Evolutionary conservation across 768 basidiomycete species (phyloP), one percentile per base, ranked within the genome.

Genomic region (Tulasnella sp.): DNA sequence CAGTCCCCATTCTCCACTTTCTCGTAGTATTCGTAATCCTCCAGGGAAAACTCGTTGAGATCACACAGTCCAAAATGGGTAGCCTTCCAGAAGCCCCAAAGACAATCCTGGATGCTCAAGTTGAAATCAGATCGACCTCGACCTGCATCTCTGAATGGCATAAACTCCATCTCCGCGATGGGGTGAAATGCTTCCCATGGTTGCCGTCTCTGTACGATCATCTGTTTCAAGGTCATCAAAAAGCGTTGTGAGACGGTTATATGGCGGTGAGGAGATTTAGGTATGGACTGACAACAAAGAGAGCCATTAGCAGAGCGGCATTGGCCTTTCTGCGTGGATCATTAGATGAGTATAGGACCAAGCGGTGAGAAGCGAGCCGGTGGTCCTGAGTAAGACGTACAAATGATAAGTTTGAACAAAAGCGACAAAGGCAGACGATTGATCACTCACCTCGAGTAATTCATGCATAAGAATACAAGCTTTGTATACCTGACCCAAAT

Each of bases 151-250:
- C 95, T 76, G 63, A 98, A 98, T 13, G 88, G 83, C 80, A 89
- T 86, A 62, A 92, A 89, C 66, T 93, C 88, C 32, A 91, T 63
- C 61, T 89, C 81, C 28, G 90, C 86, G 47, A 98, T 81, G 2
- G 93, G 92, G 58, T 88, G 81, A 63, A 96, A 92, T 2, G 91
- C 90, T 65, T 92, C 87, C 81, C 88, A 92, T 27, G 93, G 92
- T 16, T 84, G 76, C 53, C 81, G 81, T 48, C 83, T 74, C 64
- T 83, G 80, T 1, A 95, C 90, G 58, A 98, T 91, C 79, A 96
- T 82, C 91, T 95, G 61, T 48, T 50, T 15, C 10, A 3, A 25
- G 37, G 49, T 35, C 20, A 53, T 31, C 19, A 5, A 32, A 19
- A 35, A 19, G 12, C 25, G 1, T 27, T n/a, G 1, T 4, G 44